Evolutionary conservation across 73 alveolate species (phyloP), one percentile per base, ranked within the genome.

Genomic region (Uronychia setigera): DNA sequence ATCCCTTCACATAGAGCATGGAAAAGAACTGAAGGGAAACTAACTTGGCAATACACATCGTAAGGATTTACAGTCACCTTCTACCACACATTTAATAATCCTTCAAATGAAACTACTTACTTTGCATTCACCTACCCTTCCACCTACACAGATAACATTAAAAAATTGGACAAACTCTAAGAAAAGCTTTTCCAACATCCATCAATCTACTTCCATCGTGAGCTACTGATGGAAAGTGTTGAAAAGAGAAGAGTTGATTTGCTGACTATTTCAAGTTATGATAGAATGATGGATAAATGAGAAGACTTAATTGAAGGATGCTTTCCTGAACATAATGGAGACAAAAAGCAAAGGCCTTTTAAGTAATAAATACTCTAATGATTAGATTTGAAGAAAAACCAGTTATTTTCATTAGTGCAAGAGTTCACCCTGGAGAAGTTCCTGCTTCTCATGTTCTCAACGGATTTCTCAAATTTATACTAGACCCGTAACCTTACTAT

Each of bases 91-190:
- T 86, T 85, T 59, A 31, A 76, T 74, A 85, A 86, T 77, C 82
- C 93, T 46, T 34, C 82, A 59, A 79, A 29, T 11, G 84, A 82
- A 78, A 78, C 85, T 32, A 85, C 93, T 19, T 88, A 74, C 75
- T 92, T 94, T 88, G 93, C 98, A 14, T 94, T 88, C 82, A 82
- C 96, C 31, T 94, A 89, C 81, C 98, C 98, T 1, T 94, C 91
- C 83, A 81, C 96, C 58, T 94, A 82, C 86, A 78, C 82, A 26
- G 95, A 94, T 57, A 85, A 86, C 75, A 76, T 67, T 46, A 81
- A 93, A 58, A 81, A 83, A 79, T 78, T 90, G 32, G 94, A 93
- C 76, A 1, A 58, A 35, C 86, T 91, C 35, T 83, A 92, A 60
- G 81, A 74, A 35, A 80, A 77, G 1, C 14, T 19, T 25, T 25